These are phyloP conservation scores for Taxawa tesnikishii DNA, from an alignment of 2,329 filamentous ascomycete species.

Conservation along the genomic window DNA sequence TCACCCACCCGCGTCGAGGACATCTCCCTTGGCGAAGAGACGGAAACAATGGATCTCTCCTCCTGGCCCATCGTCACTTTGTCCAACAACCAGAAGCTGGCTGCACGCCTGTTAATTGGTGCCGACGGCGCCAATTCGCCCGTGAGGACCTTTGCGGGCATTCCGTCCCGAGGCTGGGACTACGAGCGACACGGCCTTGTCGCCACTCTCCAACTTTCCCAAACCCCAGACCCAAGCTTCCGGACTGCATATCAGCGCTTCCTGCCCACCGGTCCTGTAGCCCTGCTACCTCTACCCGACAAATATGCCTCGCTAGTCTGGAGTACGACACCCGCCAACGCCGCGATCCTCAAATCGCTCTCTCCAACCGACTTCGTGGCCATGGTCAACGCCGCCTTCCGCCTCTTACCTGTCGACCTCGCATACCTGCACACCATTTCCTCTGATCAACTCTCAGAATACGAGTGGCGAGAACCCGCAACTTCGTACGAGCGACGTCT, in stretches of 20 bases:
- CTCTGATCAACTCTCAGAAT: constrained; percentile 50
- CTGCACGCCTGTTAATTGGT: constrained; percentile 75
- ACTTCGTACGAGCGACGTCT: constrained; percentile 32
- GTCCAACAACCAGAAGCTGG: constrained; percentile 49
- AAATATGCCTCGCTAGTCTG: constrained; percentile 80
- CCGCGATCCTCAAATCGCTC: constrained; percentile 66
- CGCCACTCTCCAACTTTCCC: constrained; percentile 67
- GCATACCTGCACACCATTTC: constrained; percentile 62
- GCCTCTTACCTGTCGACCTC: constrained; percentile 66
- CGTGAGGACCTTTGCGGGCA: constrained; percentile 78
- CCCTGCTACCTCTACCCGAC: constrained; percentile 78
- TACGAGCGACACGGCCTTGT: constrained; percentile 86
- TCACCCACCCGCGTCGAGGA: constrained; percentile 65
- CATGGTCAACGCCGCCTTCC: constrained; percentile 89
- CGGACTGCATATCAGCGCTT: constrained; percentile 84
- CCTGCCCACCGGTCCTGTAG: constrained; percentile 80
- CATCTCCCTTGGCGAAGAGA: constrained; percentile 61
- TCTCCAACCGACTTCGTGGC: constrained; percentile 61
- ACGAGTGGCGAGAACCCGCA: constrained; percentile 71
- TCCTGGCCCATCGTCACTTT: constrained; percentile 80
- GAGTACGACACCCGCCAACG: constrained; percentile 78
- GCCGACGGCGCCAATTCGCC: constrained; percentile 94
- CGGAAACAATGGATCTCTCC: constrained; percentile 56
- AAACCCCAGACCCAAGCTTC: constrained; percentile 22
- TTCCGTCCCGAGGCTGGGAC: constrained; percentile 81